phyloP scores from a whole-genome alignment of 768 basidiomycete genomes.

The Boletales sp. region DNA sequence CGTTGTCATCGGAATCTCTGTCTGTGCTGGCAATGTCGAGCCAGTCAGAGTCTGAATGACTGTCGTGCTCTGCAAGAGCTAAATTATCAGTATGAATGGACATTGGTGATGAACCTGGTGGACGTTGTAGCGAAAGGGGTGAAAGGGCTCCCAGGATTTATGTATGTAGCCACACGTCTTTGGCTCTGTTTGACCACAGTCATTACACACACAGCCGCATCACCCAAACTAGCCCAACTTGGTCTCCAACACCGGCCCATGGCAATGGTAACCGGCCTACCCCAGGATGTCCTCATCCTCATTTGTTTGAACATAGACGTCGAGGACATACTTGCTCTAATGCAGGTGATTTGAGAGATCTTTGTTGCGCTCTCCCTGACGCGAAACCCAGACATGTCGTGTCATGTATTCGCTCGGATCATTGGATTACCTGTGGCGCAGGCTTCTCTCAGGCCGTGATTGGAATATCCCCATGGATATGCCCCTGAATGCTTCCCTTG shows the following conservation, averaged over 20 bases:
- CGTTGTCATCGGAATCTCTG: constrained; percentile 63
- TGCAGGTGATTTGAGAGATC: constrained; percentile 38
- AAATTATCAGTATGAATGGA: constrained; percentile 38
- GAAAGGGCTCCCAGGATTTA: constrained; percentile 19
- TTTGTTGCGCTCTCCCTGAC: constrained; percentile 3
- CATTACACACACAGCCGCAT: constrained; percentile 3
- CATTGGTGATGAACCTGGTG: constrained; percentile 22
- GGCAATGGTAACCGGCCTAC: constrained; percentile 31
- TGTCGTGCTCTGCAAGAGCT: constrained; percentile 59
- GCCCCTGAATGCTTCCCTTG: constrained; percentile 29
- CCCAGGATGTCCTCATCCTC: constrained; percentile 43
- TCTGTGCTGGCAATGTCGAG: constrained; percentile 70
- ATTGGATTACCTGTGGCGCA: constrained; percentile 57
- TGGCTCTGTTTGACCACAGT: constrained; percentile 25
- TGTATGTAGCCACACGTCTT: constrained; percentile 26
- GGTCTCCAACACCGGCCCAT: background rate
- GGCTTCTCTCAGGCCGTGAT: constrained; percentile 15
- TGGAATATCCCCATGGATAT: constrained; percentile 42
- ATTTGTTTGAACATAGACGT: constrained; percentile 33
- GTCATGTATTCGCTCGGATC: constrained; percentile 49
- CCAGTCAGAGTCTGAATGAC: constrained; percentile 79
- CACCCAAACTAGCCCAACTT: background rate
- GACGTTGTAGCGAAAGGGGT: constrained; percentile 30
- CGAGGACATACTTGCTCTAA: constrained; percentile 43
- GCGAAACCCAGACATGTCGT: constrained; percentile 53